Base-by-base conservation (phyloP, 371 early-diverging fungal species). In the Mucor ambiguus region DNA sequence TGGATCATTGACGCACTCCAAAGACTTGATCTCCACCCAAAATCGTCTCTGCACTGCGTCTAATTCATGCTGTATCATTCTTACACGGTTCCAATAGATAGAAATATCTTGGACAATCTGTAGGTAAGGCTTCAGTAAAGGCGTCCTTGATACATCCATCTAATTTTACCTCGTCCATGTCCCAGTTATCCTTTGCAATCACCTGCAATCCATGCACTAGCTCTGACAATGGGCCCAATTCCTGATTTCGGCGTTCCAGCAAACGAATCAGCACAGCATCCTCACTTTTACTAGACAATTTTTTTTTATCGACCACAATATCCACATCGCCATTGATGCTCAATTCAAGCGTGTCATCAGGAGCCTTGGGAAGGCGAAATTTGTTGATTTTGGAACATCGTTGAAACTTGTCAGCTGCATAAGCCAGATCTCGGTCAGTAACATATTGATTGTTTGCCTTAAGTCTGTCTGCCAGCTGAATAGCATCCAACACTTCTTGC, bases 81-180 rank as follows among this genome's bases (percentile, higher is more conserved):
- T 20, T 4, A 61, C 49, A 22, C 61, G 61, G 28, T 58, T 64
- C 64, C 64, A 64, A 14, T 64, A 64, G 2, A 46, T 48, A 14
- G 58, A 58, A 18, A 64, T 49, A 11, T 64, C 64, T 58, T 64
- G 64, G 4, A 48, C 32, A 3, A 64, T 57, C 64, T 32, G 52
- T 24, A 18, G 18, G 11, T 28, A 11, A 11, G 52, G 26, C 28
- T 14, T 52, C 28, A 48, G 24, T 48, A 9, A 4, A 28, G 3
- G 28, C 52, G 1, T 24, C 20, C 18, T 41, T 18, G 41, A 4
- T 5, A 41, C 4, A 2, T 41, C 16, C 2, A 3, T 26, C 3
- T 14, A 3, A 3, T 10, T 9, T 41, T 63, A 56, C 63, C 56
- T 63, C 56, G 24, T 63, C 33, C 18, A 57, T 56, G 22, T 64